These are phyloP conservation scores for Plasmodium knowlesi DNA, from an alignment of 169 alveolate species.

Conservation along the genomic window DNA sequence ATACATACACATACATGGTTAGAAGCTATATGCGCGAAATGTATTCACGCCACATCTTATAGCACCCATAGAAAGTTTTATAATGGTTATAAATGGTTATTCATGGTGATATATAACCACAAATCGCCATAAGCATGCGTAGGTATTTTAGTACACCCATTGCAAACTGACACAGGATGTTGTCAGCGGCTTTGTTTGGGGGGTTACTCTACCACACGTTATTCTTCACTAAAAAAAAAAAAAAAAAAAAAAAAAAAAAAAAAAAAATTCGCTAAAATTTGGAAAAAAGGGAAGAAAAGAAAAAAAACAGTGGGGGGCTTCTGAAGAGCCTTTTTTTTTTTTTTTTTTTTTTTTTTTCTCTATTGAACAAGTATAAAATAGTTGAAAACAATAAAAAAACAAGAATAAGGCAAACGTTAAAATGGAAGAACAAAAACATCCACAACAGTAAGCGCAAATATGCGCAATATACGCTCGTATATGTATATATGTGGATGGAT, in stretches of 20 bases:
- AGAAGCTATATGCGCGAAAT: not conserved
- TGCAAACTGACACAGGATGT: not conserved
- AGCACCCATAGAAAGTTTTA: not conserved
- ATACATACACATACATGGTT: slow-evolving; percentile 7
- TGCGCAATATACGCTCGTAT: not conserved
- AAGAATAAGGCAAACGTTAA: not conserved
- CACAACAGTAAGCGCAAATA: not conserved
- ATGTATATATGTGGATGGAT: not conserved
- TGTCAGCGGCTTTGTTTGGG: not conserved
- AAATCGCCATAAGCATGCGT: not conserved
- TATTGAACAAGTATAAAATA: not conserved
- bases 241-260: not conserved
- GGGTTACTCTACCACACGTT: not conserved
- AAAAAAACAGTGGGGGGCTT: not conserved
- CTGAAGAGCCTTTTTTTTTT: not conserved
- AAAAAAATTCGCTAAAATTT: not conserved
- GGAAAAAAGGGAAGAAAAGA: not conserved
- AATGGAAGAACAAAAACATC: not conserved
- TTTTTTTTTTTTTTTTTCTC: not conserved
- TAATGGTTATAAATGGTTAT: not conserved
- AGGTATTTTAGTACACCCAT: not conserved
- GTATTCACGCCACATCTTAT: not conserved
- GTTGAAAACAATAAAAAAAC: not conserved
- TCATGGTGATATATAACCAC: not conserved
- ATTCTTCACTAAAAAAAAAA: not conserved